Evolutionary conservation across 164 flowering plant species (phyloP), one percentile per base, ranked within the genome.

Genomic region (Cinnamomum micranthum): DNA sequence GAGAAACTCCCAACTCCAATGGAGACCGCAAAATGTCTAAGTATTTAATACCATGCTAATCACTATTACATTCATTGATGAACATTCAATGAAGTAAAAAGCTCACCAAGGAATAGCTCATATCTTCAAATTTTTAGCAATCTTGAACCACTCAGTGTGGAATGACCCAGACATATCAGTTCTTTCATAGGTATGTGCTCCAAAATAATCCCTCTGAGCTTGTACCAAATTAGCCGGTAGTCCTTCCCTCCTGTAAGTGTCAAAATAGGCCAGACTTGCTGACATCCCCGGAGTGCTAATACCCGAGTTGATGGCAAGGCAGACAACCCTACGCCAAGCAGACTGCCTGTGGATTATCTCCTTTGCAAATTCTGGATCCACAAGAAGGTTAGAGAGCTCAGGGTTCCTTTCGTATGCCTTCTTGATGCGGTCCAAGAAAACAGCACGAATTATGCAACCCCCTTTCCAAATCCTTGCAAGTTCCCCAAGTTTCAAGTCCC

Each of bases 381-480:
- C 89, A 13, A 91, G 86, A 72, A 91, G 88, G 78, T 84, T 91
- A 13, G 93, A 86, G 12, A 91, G 87, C 68, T 87, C 87, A 5
- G 89, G 76, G 79, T 88, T 91, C 74, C 92, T 82, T 23, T 88
- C 88, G 76, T 91, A 91, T 9, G 95, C 95, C 83, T 85, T 71
- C 83, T 89, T 91, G 75, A 91, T 91, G 62, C 91, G 78, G 77
- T 91, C 95, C 73, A 89, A 80, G 82, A 91, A 91, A 6, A 87
- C 77, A 0, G 95, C 95, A 41, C 95, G 80, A 74, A 90, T 90
- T 23, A 90, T 90, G 79, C 95, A 89, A 22, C 92, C 95, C 0
- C 95, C 95, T 71, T 91, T 91, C 95, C 95, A 91, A 28, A 91
- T 91, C 85, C 92, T 83, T 6, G 93, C 93, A 72, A 91, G 76